These are phyloP conservation scores for Musa itinerans DNA, from an alignment of 176 grass and related monocot genomes.

Conservation along the genomic window DNA sequence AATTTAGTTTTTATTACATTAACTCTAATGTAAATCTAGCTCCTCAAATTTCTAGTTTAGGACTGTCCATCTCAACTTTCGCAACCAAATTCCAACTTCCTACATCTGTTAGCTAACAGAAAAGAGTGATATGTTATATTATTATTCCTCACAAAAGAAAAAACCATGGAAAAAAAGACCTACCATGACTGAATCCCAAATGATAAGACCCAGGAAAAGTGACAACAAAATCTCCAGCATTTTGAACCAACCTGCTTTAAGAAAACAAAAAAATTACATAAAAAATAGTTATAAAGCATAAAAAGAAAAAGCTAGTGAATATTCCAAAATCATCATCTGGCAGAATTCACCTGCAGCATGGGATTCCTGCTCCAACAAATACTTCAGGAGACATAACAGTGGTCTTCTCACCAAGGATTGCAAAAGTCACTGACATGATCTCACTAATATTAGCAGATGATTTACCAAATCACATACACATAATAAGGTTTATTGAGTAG, in stretches of 20 bases:
- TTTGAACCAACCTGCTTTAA: constrained; percentile 77
- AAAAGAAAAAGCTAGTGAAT: neutral
- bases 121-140: too few relatives aligned
- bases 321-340: neutral
- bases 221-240: constrained; percentile 94
- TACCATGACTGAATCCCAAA: constrained; percentile 77
- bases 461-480: neutral
- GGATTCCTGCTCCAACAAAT: constrained; percentile 61
- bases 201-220: constrained; percentile 96
- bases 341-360: constrained; percentile 64
- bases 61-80: too few relatives aligned
- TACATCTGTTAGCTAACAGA: too few relatives aligned
- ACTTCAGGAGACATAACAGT: constrained; percentile 90
- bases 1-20: too few relatives aligned
- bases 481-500: neutral
- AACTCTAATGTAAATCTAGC: too few relatives aligned
- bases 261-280: constrained; percentile 13
- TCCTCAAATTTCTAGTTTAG: too few relatives aligned
- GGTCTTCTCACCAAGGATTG: constrained; percentile 71
- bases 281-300: neutral
- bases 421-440: constrained; percentile 56
- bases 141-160: neutral
- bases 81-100: too few relatives aligned
- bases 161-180: neutral
- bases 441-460: neutral